Evolutionary conservation across 2,329 filamentous ascomycete species (phyloP).

Genomic region (Beauveria sp.): DNA sequence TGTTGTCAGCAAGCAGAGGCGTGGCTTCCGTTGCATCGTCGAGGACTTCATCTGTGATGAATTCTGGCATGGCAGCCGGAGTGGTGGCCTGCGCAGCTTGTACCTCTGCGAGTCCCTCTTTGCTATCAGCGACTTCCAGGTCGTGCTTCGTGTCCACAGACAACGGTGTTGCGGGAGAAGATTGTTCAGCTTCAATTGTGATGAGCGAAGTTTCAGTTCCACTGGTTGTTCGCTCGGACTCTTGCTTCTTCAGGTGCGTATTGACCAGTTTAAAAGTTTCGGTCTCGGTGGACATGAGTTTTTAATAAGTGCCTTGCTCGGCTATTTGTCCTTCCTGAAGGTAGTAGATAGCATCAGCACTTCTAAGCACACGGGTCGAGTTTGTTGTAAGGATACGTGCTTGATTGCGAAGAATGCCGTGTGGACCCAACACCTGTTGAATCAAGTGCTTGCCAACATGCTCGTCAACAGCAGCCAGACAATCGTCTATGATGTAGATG

Average conservation of each 20-base stretch:
- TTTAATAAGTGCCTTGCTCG: constrained; percentile 76
- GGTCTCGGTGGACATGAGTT: constrained; percentile 83
- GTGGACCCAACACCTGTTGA: constrained; percentile 74
- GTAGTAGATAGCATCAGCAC: constrained; percentile 75
- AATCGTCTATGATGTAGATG: constrained; percentile 81
- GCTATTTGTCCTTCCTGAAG: constrained; percentile 69
- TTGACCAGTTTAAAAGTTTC: constrained; percentile 73
- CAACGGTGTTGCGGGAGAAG: constrained; percentile 32
- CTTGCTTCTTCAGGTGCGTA: constrained; percentile 50
- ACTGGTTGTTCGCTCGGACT: constrained; percentile 25
- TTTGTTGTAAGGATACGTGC: constrained; percentile 85
- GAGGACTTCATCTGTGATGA: constrained; percentile 63
- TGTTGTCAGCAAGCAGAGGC: constrained; percentile 70
- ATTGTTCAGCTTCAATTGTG: constrained; percentile 42
- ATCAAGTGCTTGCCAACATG: constrained; percentile 87
- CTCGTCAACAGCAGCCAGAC: constrained; percentile 82
- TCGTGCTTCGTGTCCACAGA: constrained; percentile 36
- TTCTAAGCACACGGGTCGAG: constrained; percentile 74
- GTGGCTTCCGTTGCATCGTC: constrained; percentile 78
- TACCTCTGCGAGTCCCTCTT: constrained; percentile 62
- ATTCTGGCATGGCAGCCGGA: constrained; percentile 41
- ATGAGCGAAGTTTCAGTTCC: constrained; percentile 28
- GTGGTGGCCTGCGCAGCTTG: constrained; percentile 54
- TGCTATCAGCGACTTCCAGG: constrained; percentile 59
- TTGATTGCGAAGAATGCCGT: constrained; percentile 68